Conservation (phyloP, 164 flowering plant species). For the Vitis vinifera region DNA sequence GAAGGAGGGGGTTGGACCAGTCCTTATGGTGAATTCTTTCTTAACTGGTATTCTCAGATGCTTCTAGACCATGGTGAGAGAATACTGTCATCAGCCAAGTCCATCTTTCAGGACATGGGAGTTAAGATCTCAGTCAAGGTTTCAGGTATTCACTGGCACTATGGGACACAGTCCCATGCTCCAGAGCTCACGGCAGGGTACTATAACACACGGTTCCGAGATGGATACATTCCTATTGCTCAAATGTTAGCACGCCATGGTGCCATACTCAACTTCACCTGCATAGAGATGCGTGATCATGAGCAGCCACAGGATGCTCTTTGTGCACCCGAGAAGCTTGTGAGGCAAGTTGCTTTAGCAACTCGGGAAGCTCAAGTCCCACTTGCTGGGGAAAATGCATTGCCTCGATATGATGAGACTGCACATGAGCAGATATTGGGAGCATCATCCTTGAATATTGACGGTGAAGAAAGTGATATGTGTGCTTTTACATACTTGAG, state of each 20-base stretch:
- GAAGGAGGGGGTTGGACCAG: conserved; percentile 84
- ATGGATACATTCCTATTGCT: conserved; percentile 90
- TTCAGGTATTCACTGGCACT: conserved; percentile 98
- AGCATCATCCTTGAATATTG: conserved; percentile 46
- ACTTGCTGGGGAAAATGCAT: conserved; percentile 93
- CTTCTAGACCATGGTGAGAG: conserved; percentile 86
- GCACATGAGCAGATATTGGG: conserved; percentile 77
- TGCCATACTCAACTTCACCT: conserved; percentile 89
- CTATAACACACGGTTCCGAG: conserved; percentile 80
- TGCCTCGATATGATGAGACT: conserved; percentile 75
- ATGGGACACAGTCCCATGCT: conserved; percentile 87
- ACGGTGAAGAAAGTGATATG: conserved; percentile 52
- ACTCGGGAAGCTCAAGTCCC: conserved; percentile 58
- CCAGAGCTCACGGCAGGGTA: conserved; percentile 99
- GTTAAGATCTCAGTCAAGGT: conserved; percentile 82
- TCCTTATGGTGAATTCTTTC: conserved; percentile 84
- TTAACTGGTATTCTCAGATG: conserved; percentile 89
- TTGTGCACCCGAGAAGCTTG: conserved; percentile 86
- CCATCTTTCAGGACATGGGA: conserved; percentile 45
- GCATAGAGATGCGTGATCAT: conserved; percentile 92
- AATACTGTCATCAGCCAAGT: conserved; percentile 55
- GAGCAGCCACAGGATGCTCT: conserved; percentile 94
- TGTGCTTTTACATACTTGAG: conserved; percentile 92
- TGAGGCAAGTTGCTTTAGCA: conserved; percentile 75
- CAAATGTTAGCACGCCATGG: conserved; percentile 83